These are phyloP conservation scores for Wallacemonas sp. DNA, from an alignment of 208 protist genomes.

Conservation along the genomic window DNA sequence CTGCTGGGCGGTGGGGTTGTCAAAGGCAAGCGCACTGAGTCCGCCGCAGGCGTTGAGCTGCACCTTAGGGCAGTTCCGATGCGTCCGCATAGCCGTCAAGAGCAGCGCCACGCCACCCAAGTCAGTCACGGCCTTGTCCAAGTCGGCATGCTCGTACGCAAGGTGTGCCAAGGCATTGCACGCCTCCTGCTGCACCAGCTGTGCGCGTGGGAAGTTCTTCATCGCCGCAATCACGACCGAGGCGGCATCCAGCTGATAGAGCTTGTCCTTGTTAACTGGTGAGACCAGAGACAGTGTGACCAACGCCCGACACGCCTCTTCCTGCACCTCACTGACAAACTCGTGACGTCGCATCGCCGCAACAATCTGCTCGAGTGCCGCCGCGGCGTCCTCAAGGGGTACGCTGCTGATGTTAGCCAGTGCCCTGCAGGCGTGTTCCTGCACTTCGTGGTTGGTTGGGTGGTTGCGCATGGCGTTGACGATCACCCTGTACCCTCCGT, in stretches of 20 bases:
- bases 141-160: conserved; percentile 84
- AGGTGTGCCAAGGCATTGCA: conserved; percentile 92
- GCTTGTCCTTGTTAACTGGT: conserved; percentile 80
- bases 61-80: conserved; percentile 76
- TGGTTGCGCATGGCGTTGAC: conserved; percentile 89
- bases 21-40: conserved; percentile 91
- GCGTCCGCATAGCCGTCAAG: conserved; percentile 74
- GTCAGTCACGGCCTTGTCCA: conserved; percentile 81
- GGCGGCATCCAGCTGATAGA: conserved; percentile 69
- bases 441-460: conserved; percentile 84
- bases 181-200: conserved; percentile 89
- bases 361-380: conserved; percentile 80
- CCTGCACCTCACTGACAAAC: conserved; percentile 79
- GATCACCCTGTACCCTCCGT: conserved; percentile 79
- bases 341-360: conserved; percentile 82
- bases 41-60: conserved; percentile 91
- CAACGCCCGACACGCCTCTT: conserved; percentile 89
- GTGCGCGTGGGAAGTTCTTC: conserved; percentile 65
- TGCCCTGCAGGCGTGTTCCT: conserved; percentile 88
- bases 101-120: conserved; percentile 74
- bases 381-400: conserved; percentile 46
- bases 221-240: conserved; percentile 78
- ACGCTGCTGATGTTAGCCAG: conserved; percentile 86
- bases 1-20: conserved; percentile 87
- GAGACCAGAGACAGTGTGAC: conserved; percentile 88